phyloP scores from a whole-genome alignment of 1,139 yeast species.

The Debaryomyces sp. region DNA sequence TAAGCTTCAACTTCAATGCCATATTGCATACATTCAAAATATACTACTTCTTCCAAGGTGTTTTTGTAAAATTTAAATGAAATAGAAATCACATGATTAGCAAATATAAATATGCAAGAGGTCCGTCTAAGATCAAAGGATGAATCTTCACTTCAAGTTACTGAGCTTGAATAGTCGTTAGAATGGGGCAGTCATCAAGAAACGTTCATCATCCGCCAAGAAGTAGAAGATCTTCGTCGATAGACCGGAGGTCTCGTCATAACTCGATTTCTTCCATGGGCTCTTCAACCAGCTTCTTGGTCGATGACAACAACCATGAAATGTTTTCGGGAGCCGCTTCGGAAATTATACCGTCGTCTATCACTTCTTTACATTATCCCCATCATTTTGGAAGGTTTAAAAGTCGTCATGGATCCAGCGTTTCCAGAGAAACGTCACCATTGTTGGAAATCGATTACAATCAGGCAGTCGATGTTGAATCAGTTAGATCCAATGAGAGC shows the following conservation, averaged over 20 bases:
- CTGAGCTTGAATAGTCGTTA: neutral
- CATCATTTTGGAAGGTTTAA: slow-evolving; percentile 47
- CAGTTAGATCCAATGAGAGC: slow-evolving; percentile 34
- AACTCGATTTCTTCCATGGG: slow-evolving; percentile 46
- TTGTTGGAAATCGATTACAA: slow-evolving; percentile 30
- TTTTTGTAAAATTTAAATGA: neutral
- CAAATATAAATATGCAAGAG: neutral
- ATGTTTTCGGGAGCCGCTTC: slow-evolving; percentile 90
- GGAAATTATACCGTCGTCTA: slow-evolving; percentile 87
- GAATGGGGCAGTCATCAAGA: slow-evolving; percentile 8
- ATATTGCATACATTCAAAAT: slow-evolving; percentile 9
- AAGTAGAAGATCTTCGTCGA: slow-evolving; percentile 30
- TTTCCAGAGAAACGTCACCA: slow-evolving; percentile 43
- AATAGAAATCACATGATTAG: neutral
- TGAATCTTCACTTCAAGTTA: neutral
- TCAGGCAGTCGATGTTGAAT: slow-evolving; percentile 21
- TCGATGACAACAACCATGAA: slow-evolving; percentile 61
- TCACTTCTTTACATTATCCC: slow-evolving; percentile 82
- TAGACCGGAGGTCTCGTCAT: slow-evolving; percentile 34
- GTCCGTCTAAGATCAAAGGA: neutral
- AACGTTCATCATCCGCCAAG: slow-evolving; percentile 8
- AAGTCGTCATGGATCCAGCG: slow-evolving; percentile 27
- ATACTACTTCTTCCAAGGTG: neutral
- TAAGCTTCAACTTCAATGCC: slow-evolving; percentile 31
- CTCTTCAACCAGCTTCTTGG: slow-evolving; percentile 30